Evolutionary conservation across 169 alveolate species (phyloP), one percentile per base, ranked within the genome.

Genomic region (Theileria sp.): DNA sequence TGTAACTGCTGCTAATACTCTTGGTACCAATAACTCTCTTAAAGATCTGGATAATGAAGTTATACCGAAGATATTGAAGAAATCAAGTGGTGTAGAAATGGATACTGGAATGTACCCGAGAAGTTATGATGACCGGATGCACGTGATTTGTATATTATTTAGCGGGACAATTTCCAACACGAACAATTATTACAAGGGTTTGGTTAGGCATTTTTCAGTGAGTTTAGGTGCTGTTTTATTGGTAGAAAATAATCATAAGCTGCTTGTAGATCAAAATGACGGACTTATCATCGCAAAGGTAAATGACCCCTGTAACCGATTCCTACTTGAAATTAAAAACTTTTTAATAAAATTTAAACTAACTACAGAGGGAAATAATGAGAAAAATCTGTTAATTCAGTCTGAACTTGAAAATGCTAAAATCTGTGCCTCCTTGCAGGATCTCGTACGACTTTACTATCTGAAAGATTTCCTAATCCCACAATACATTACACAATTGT

Each of bases 181-280:
- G 6, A 64, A 30, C 9, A 60, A 60, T 8, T 64, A 64, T 38
- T 30, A 21, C 12, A 64, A 21, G 6, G 32, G 10, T 2, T 8
- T n/a, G 54, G 21, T 64, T 28, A 64, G 38, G 51, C 44, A 64
- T 38, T 21, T 64, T n/a, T 23, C 72, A 64, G 17, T 38, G 50
- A 64, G 54, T 15, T 21, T 64, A 4, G 72, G 72, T 15, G 38
- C 72, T 17, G 50, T 64, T 64, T 21, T 64, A 21, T 50, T 64
- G 3, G 23, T 64, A 4, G 72, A 64, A 23, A 64, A 21, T 38
- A 64, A 64, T 50, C 25, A 17, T 8, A 64, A 64, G 21, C 54
- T 64, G 9, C 72, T 64, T 8, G 72, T 64, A 8, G 72, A 64
- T 10, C 72, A 64, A 21, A 64, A 64, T 30, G 72, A 64, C 49